phyloP scores from a whole-genome alignment of 2,329 filamentous ascomycete genomes.

The Trichophyton mentagrophytes region DNA sequence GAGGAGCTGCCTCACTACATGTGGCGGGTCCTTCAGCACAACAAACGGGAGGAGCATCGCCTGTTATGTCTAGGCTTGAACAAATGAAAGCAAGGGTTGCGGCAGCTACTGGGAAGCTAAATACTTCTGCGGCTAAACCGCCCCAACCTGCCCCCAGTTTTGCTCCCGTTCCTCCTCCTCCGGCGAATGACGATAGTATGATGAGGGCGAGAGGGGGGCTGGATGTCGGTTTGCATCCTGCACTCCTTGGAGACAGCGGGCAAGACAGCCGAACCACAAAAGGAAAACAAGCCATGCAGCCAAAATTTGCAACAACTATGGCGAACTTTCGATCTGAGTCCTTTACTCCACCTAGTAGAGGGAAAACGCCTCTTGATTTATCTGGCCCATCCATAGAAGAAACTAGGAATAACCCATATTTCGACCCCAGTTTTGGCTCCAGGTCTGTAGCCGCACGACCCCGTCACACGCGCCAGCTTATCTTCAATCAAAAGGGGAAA shows the following conservation, averaged over 20 bases:
- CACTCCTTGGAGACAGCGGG: conserved; percentile 44
- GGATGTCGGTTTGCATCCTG: conserved; percentile 65
- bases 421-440: conserved; percentile 54
- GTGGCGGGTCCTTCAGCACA: conserved; percentile 25
- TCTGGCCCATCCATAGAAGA: conserved; percentile 47
- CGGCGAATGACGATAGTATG: conserved; percentile 36
- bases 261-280: conserved; percentile 33
- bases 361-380: conserved; percentile 42
- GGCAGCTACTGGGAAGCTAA: conserved; percentile 50
- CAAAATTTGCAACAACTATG: conserved; percentile 43
- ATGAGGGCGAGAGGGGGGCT: conserved; percentile 51
- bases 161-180: conserved; percentile 32
- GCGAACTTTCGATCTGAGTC: conserved; percentile 42
- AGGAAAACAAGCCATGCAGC: conserved; percentile 33
- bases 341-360: conserved; percentile 24
- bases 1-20: conserved; percentile 16
- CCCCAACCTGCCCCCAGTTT: conserved; percentile 25
- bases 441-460: conserved; percentile 47
- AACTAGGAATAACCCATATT: conserved; percentile 65
- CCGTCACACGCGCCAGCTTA: conserved; percentile 59
- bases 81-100: conserved; percentile 69
- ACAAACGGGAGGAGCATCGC: neutral
- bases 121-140: conserved; percentile 35
- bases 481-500: conserved; percentile 94
- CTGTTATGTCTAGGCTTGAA: conserved; percentile 55